Conservation (phyloP, 768 basidiomycete genomes). For the Tephrocybe sp. region DNA sequence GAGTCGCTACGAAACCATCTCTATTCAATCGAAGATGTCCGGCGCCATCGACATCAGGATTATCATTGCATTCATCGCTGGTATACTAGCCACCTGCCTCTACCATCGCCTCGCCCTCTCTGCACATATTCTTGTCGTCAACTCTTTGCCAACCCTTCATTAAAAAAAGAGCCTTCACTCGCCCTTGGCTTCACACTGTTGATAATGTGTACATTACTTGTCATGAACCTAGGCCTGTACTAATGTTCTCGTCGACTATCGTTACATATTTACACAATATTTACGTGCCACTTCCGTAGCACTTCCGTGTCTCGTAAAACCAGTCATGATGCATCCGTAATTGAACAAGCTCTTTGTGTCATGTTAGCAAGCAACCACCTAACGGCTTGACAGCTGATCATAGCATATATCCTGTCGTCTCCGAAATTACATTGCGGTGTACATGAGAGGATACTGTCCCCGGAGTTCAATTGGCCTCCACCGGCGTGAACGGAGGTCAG, state of each 20-base stretch:
- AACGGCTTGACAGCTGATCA: too few species aligned
- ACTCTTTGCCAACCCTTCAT: constrained; percentile 5
- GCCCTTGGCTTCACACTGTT: not conserved
- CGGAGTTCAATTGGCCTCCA: not conserved
- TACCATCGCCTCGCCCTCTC: constrained; percentile 12
- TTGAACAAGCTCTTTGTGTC: too few species aligned
- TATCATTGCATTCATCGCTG: constrained; percentile 15
- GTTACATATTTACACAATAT: too few species aligned
- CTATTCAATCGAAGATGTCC: constrained; percentile 9
- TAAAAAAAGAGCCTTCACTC: not conserved
- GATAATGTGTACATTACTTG: not conserved
- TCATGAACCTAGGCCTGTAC: not conserved
- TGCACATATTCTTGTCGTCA: constrained; percentile 12
- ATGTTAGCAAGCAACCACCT: too few species aligned
- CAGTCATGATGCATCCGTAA: too few species aligned
- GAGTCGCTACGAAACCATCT: constrained; percentile 1
- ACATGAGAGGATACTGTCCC: not conserved
- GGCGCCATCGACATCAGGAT: constrained; percentile 10
- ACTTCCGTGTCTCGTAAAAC: too few species aligned
- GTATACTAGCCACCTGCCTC: constrained; percentile 13
- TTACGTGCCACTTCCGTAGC: too few species aligned
- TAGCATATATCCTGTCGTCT: not conserved
- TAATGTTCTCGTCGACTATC: not conserved
- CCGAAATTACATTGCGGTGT: not conserved
- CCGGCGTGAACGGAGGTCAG: not conserved